A percentile compares a stretch with the other conserved stretches of the same genome.
Evolutionary conservation across 2,329 filamentous ascomycete species (phyloP).

Genomic region (Elsinoe batatas): DNA sequence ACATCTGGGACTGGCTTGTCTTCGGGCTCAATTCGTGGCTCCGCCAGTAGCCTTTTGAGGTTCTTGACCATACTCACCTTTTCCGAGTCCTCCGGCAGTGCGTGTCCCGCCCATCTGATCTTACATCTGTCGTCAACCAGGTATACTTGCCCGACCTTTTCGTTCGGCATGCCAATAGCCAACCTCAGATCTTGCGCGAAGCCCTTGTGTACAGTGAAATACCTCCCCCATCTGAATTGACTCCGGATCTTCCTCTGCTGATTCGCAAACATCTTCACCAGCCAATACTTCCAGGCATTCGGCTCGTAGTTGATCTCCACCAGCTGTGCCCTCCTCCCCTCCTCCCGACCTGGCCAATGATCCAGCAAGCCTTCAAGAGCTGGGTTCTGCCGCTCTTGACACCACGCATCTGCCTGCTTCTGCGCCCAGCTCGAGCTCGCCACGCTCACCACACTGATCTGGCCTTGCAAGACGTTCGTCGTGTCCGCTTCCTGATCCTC

Average conservation of each 20-base stretch:
- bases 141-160: slow-evolving; percentile 89
- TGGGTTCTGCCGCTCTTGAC: slow-evolving; percentile 55
- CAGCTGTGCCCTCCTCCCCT: slow-evolving; percentile 54
- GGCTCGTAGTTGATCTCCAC: slow-evolving; percentile 87
- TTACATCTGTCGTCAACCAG: slow-evolving; percentile 77
- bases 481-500: slow-evolving; percentile 61
- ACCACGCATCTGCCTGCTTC: slow-evolving; percentile 65
- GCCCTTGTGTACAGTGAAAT: slow-evolving; percentile 51
- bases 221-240: slow-evolving; percentile 44
- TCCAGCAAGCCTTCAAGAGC: slow-evolving; percentile 54
- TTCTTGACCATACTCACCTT: slow-evolving; percentile 56
- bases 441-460: slow-evolving; percentile 67
- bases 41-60: slow-evolving; percentile 51
- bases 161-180: slow-evolving; percentile 64
- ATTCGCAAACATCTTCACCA: slow-evolving; percentile 47
- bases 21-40: slow-evolving; percentile 28
- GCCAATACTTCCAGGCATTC: slow-evolving; percentile 54
- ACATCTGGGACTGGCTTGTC: slow-evolving; percentile 31
- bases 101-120: slow-evolving; percentile 91
- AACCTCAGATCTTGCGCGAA: slow-evolving; percentile 48
- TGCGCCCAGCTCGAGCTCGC: slow-evolving; percentile 83
- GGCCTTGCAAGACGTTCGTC: slow-evolving; percentile 62
- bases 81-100: slow-evolving; percentile 55
- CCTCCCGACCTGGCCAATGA: slow-evolving; percentile 20
- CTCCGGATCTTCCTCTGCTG: slow-evolving; percentile 39